Evolutionary conservation across 768 basidiomycete genomes (phyloP), one percentile per base, ranked within the genome.

Genomic region (Suillus tomentosus): DNA sequence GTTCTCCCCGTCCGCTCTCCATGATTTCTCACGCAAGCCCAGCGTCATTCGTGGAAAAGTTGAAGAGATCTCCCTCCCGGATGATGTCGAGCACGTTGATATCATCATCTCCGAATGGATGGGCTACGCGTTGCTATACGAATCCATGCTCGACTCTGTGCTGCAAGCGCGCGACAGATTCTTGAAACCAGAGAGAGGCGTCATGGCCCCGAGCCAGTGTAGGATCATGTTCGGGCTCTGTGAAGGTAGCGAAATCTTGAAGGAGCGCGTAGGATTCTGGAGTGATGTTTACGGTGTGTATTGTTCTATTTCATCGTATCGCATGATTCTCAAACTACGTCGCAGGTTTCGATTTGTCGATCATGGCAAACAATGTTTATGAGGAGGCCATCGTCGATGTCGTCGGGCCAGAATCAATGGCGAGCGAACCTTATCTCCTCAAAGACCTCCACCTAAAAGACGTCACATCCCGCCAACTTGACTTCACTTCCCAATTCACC

Each of bases 51-150:
- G 84, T 58, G 94, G 94, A 34, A 97, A 96, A 75, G 85, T 98
- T 31, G 96, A 99, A 77, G 88, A 95, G 24, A 89, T 99, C 63
- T 75, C 69, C 8, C 80, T 98, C 1, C 94, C 93, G 2, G 87
- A 89, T 59, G 85, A 78, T 60, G 78, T 90, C 57, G 79, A 84
- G 11, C 81, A 92, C 60, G 96, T 99, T 27, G 96, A 99, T 74
- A 85, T 99, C 64, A 95, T 99, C 75, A 81, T 99, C 59, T 96
- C 94, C 5, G 96, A 99, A 76, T 99, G 96, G 96, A 98, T 98
- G 96, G 95, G 89, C 17, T 94, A 94, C 71, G 90, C 89, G 1
- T 80, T 94, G 27, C 83, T 98, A 24, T 98, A 98, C 76, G 96
- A 99, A 77, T 93, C 91, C 50, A 98, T 99, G 96, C 85, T 99